phyloP scores from a whole-genome alignment of 805 yeast species.

The Kregervanrija fluxuum region DNA sequence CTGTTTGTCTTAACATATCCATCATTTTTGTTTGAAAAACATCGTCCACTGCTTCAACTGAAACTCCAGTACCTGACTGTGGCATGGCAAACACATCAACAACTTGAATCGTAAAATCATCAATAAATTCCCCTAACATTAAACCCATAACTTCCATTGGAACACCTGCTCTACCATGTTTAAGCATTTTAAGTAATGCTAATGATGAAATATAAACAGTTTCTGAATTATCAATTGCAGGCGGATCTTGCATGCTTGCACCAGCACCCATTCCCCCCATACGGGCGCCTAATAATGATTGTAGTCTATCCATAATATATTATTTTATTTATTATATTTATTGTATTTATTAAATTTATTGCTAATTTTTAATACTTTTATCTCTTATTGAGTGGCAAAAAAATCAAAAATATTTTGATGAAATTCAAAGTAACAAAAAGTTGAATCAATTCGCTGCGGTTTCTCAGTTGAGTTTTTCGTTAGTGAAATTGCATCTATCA shows the following conservation, averaged over 20 bases:
- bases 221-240: constrained; percentile 90
- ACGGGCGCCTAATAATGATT: constrained; percentile 27
- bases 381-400: no score
- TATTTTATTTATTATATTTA: no score
- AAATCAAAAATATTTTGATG: no score
- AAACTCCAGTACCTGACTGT: constrained; percentile 92
- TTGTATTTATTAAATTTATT: no score
- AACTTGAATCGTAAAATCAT: constrained; percentile 94
- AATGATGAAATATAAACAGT: constrained; percentile 94
- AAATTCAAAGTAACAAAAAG: no score
- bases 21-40: constrained; percentile 98
- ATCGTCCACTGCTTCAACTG: constrained; percentile 98
- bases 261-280: constrained; percentile 27
- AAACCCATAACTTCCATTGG: constrained; percentile 90
- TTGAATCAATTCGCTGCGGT: no score
- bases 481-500: no score
- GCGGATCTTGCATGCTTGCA: constrained; percentile 44
- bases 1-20: constrained; percentile 98
- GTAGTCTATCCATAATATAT: constrained; percentile 25
- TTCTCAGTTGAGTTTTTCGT: no score
- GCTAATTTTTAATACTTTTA: no score
- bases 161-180: constrained; percentile 91
- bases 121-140: constrained; percentile 97
- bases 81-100: constrained; percentile 99
- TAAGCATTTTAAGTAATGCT: constrained; percentile 92